phyloP scores from a whole-genome alignment of 192 early-diverging fungal genomes.

The Dissophora globulifera region DNA sequence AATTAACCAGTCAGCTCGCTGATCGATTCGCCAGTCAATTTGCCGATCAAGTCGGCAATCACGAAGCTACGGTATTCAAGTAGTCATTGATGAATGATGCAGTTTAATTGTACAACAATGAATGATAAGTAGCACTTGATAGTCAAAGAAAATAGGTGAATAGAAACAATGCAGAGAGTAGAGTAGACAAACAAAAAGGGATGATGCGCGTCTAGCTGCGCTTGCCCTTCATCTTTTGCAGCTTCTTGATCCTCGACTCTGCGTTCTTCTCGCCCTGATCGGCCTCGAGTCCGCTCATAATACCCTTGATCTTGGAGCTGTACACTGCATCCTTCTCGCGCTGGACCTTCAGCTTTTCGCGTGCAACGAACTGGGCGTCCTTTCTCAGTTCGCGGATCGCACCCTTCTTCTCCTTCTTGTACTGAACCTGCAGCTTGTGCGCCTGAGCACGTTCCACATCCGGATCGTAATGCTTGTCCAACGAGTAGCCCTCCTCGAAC shows the following conservation, averaged over 20 bases:
- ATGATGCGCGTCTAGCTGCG: slow-evolving; percentile 11
- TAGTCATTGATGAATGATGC: not conserved
- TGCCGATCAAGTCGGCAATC: no score
- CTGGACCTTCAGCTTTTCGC: slow-evolving; percentile 71
- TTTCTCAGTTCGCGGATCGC: slow-evolving; percentile 95
- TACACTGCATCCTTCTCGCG: slow-evolving; percentile 87
- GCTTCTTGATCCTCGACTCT: slow-evolving; percentile 68
- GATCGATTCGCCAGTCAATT: no score
- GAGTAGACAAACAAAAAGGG: not conserved
- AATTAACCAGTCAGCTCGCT: no score
- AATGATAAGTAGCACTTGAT: not conserved
- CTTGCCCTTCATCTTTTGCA: slow-evolving; percentile 55
- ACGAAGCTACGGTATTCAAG: no score
- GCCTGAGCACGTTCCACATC: slow-evolving; percentile 79
- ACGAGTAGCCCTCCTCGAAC: slow-evolving; percentile 89
- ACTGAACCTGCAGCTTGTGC: slow-evolving; percentile 81
- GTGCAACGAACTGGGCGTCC: slow-evolving; percentile 89
- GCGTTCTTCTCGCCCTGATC: slow-evolving; percentile 86
- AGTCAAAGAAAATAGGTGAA: not conserved
- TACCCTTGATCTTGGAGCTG: slow-evolving; percentile 89
- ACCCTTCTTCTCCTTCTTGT: slow-evolving; percentile 94
- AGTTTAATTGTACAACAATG: not conserved
- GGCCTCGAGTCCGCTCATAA: slow-evolving; percentile 85
- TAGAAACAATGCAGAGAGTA: not conserved
- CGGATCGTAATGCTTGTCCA: slow-evolving; percentile 86